Conservation (phyloP, 345 rosid species). For the Luvunga scandens region DNA sequence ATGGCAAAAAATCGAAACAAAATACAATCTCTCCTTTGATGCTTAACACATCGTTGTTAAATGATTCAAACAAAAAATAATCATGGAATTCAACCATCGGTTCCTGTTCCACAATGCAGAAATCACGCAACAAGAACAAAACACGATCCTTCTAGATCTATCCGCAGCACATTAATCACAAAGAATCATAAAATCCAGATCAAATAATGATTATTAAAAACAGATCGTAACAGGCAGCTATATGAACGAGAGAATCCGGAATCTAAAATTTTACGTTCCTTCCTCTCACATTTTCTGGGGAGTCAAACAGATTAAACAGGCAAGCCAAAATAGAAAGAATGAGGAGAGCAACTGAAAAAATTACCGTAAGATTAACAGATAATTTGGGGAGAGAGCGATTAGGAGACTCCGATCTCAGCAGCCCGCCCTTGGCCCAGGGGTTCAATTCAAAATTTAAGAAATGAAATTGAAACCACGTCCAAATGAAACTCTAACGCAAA, state of each 20-base stretch:
- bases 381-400: neutral
- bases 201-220: neutral
- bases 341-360: neutral
- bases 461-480: conserved; percentile 9
- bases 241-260: neutral
- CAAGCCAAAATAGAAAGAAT: neutral
- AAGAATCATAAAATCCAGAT: neutral
- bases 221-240: neutral
- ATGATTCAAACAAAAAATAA: neutral
- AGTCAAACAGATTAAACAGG: neutral
- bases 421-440: conserved; percentile 15
- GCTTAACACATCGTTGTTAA: neutral
- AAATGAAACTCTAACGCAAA: conserved; percentile 9
- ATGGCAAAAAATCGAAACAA: neutral
- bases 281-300: neutral
- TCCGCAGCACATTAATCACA: neutral
- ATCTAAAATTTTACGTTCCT: neutral
- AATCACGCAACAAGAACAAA: neutral
- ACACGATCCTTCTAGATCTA: neutral
- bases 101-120: neutral
- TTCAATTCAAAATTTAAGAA: conserved; percentile 6
- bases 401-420: conserved; percentile 9
- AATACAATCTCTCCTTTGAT: neutral
- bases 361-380: conserved; percentile 6
- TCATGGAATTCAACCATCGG: neutral